These are phyloP conservation scores for Botrytis tulipae DNA, from an alignment of 2,329 filamentous ascomycete genomes.

Conservation along the genomic window DNA sequence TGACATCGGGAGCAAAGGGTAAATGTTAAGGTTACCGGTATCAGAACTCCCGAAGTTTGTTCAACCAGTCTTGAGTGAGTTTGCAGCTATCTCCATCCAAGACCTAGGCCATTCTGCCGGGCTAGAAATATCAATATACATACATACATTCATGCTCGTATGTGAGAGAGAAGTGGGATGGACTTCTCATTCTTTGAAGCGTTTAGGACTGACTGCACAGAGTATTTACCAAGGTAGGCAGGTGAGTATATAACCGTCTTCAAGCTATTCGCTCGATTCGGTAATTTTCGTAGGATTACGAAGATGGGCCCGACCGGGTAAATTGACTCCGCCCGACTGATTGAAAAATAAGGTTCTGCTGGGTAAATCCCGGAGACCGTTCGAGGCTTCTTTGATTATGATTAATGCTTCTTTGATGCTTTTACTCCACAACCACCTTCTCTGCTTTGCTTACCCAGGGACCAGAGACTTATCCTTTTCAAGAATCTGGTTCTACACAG, in stretches of 20 bases:
- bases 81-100: background rate
- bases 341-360: background rate
- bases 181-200: background rate
- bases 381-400: background rate
- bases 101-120: background rate
- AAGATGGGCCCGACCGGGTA: constrained; percentile 5
- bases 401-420: background rate
- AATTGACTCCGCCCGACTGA: background rate
- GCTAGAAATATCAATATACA: background rate
- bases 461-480: background rate
- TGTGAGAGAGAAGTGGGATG: background rate
- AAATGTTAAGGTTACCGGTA: background rate
- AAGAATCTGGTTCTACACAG: background rate
- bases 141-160: no score
- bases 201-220: background rate
- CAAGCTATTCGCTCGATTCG: background rate
- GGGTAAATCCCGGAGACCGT: constrained; percentile 1
- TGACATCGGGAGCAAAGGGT: background rate
- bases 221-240: no score
- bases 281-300: no score
- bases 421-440: no score
- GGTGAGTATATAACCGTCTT: background rate
- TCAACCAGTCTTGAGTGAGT: background rate
- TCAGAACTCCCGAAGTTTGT: background rate
- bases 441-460: background rate